Conservation (phyloP, 176 grass and related monocot genomes). For the Miscanthus lutarioriparius region DNA sequence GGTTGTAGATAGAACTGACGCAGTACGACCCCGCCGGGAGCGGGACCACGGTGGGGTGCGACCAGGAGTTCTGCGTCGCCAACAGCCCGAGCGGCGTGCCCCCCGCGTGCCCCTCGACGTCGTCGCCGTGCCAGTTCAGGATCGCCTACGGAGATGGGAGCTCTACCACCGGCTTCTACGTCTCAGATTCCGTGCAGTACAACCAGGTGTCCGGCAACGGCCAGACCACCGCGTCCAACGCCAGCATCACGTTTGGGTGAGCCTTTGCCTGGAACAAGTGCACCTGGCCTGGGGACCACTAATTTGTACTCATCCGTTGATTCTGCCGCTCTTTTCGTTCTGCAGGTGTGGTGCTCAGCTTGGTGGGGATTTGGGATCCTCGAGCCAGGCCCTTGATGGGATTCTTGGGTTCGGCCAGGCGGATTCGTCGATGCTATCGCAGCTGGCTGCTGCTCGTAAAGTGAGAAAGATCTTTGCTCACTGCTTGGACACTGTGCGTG, state of each 20-base stretch:
- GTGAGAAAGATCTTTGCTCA: conserved; percentile 86
- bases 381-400: conserved; percentile 76
- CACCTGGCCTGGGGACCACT: background rate
- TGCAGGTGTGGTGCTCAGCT: conserved; percentile 81
- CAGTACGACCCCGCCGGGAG: conserved; percentile 79
- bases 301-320: background rate
- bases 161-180: conserved; percentile 69
- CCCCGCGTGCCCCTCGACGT: conserved; percentile 31
- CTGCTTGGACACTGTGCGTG: conserved; percentile 81
- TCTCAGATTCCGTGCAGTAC: conserved; percentile 74
- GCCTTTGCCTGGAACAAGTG: background rate
- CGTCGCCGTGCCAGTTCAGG: conserved; percentile 61
- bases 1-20: conserved; percentile 75
- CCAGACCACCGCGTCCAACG: conserved; percentile 58
- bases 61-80: conserved; percentile 62
- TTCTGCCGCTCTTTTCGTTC: background rate
- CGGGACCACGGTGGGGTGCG: conserved; percentile 52
- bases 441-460: conserved; percentile 70
- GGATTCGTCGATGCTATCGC: conserved; percentile 77
- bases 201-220: conserved; percentile 66
- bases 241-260: conserved; percentile 85
- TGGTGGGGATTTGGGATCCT: conserved; percentile 77
- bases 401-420: conserved; percentile 95
- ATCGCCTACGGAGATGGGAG: conserved; percentile 90
- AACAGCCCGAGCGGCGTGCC: conserved; percentile 24